These are phyloP conservation scores for Lepidopterella palustris DNA, from an alignment of 495 filamentous ascomycete genomes.

Conservation along the genomic window DNA sequence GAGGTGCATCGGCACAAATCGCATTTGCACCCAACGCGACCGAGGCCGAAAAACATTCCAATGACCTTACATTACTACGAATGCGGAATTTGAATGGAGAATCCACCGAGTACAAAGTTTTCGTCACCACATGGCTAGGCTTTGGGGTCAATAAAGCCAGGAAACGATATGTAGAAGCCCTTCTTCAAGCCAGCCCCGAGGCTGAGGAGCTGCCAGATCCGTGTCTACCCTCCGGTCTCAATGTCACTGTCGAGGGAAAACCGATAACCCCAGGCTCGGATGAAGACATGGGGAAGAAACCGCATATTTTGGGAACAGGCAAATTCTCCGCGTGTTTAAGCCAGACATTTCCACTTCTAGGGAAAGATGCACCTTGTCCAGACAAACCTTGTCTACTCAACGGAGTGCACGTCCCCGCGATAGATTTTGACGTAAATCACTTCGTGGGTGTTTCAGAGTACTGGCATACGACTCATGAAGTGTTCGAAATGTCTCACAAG, in stretches of 20 bases:
- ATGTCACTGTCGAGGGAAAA: constrained; percentile 48
- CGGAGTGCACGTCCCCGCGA: constrained; percentile 85
- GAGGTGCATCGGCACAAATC: constrained; percentile 93
- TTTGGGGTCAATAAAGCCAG: constrained; percentile 93
- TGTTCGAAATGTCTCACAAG: constrained; percentile 74
- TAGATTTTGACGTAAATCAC: constrained; percentile 97
- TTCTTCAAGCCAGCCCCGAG: constrained; percentile 53
- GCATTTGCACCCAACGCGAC: constrained; percentile 94
- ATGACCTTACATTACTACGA: constrained; percentile 81
- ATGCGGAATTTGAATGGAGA: constrained; percentile 74
- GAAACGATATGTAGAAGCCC: constrained; percentile 64
- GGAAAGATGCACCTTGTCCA: constrained; percentile 78
- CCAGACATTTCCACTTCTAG: constrained; percentile 76
- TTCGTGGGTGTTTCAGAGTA: constrained; percentile 98
- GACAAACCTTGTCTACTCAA: constrained; percentile 84
- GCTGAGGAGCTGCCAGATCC: constrained; percentile 76
- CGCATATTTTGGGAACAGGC: constrained; percentile 71
- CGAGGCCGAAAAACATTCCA: constrained; percentile 80
- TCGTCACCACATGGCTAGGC: constrained; percentile 93
- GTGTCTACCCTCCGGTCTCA: constrained; percentile 74
- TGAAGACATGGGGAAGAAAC: constrained; percentile 33
- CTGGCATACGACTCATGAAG: constrained; percentile 96
- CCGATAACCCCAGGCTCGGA: constrained; percentile 38
- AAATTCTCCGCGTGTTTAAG: constrained; percentile 77
- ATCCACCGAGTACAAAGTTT: constrained; percentile 73